phyloP scores from a whole-genome alignment of 1,284 basidiomycete species.

The Ustanciosporium gigantosporum region DNA sequence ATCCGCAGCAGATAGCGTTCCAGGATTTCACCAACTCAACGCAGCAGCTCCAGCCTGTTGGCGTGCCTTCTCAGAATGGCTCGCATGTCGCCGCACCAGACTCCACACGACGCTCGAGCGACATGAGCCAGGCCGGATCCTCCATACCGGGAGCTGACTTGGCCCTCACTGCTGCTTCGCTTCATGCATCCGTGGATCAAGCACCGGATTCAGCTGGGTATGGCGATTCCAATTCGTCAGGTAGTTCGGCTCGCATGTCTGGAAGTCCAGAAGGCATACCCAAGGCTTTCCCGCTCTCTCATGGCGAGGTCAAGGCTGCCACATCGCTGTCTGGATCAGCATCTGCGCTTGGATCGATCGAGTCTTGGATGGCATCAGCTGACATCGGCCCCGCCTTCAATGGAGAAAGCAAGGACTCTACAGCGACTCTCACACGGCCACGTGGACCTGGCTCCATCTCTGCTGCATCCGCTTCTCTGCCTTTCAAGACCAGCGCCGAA shows the following conservation, averaged over 20 bases:
- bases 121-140: background rate
- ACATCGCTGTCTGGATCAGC: background rate
- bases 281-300: background rate
- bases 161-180: background rate
- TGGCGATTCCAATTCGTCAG: background rate
- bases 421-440: too few relatives aligned
- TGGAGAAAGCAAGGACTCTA: too few relatives aligned
- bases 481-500: constrained; percentile 39
- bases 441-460: too few relatives aligned
- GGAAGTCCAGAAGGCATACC: background rate
- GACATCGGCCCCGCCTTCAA: too few relatives aligned
- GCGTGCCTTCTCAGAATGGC: background rate
- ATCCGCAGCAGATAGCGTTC: background rate
- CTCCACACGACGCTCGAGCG: background rate
- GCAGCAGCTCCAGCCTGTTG: background rate
- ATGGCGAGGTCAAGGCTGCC: background rate
- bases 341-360: background rate
- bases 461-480: background rate
- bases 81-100: background rate
- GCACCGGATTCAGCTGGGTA: background rate
- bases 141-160: background rate
- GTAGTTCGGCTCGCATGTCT: background rate
- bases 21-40: too few relatives aligned
- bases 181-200: background rate
- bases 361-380: background rate